phyloP scores from a whole-genome alignment of 1,284 basidiomycete species.

The Phellinidium pouzarii region DNA sequence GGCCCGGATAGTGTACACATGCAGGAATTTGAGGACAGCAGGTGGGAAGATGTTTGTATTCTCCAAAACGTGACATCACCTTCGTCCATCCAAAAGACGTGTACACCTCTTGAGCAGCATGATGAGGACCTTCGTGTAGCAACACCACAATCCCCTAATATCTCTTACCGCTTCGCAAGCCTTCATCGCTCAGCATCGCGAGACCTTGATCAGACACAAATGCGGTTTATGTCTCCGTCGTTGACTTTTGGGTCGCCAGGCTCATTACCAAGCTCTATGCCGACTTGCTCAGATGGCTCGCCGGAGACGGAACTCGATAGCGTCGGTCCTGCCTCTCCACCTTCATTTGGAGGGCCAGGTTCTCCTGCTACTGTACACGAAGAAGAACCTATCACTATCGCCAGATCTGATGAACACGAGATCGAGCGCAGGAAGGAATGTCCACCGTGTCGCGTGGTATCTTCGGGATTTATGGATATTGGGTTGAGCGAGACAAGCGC shows the following conservation, averaged over 20 bases:
- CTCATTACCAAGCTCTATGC: background rate
- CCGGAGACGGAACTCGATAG: constrained; percentile 17
- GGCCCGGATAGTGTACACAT: constrained; percentile 42
- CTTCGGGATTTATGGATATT: constrained; percentile 23
- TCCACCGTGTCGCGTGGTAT: constrained; percentile 22
- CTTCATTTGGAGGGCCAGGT: background rate
- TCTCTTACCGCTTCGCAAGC: background rate
- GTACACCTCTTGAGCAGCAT: background rate
- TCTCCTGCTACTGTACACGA: background rate
- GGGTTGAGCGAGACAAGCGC: constrained; percentile 23
- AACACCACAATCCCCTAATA: background rate
- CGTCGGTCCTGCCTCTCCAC: constrained; percentile 12
- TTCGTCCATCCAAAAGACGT: background rate
- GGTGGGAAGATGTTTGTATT: background rate
- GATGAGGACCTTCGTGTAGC: background rate
- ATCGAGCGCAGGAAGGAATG: constrained; percentile 25
- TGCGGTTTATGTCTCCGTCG: background rate
- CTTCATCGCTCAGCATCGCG: background rate
- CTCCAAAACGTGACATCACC: background rate
- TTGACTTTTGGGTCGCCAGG: background rate
- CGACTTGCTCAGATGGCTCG: constrained; percentile 7
- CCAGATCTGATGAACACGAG: background rate
- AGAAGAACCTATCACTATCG: background rate
- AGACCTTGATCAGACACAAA: background rate
- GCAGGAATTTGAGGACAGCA: constrained; percentile 36